These are phyloP conservation scores for Magnaporthiopsis poae DNA, from an alignment of 2,329 filamentous ascomycete genomes.

Conservation along the genomic window DNA sequence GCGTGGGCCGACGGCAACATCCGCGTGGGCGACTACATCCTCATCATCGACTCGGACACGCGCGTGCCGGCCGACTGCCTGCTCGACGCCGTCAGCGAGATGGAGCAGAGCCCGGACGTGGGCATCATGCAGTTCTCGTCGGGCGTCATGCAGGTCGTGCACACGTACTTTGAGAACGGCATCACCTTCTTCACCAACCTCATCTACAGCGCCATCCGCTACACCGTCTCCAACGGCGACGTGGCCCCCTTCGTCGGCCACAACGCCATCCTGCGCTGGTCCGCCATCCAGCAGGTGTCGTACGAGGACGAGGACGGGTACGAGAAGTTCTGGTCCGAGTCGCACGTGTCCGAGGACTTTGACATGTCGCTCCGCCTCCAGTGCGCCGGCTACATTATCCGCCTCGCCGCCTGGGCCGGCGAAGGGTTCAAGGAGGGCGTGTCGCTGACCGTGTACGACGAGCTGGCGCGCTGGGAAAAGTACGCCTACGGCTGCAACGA, in stretches of 20 bases:
- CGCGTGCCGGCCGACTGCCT: conserved; percentile 69
- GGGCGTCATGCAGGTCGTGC: conserved; percentile 68
- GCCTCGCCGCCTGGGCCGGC: conserved; percentile 61
- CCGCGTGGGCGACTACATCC: conserved; percentile 73
- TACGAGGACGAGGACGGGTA: conserved; percentile 61
- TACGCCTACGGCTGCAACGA: conserved; percentile 79
- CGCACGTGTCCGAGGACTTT: conserved; percentile 71
- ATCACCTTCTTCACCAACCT: conserved; percentile 65
- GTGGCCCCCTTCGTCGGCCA: conserved; percentile 74
- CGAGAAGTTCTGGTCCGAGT: conserved; percentile 75
- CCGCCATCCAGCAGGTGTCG: conserved; percentile 62
- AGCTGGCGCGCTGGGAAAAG: conserved; percentile 77
- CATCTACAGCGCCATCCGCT: conserved; percentile 67
- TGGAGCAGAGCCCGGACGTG: conserved; percentile 70
- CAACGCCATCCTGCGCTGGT: conserved; percentile 68
- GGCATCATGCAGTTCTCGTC: conserved; percentile 71
- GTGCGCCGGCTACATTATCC: conserved; percentile 61
- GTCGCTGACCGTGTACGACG: conserved; percentile 74
- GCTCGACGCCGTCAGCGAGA: conserved; percentile 69
- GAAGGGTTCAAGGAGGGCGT: conserved; percentile 78
- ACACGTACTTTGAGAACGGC: conserved; percentile 62
- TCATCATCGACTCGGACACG: conserved; percentile 70
- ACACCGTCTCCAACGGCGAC: conserved; percentile 67
- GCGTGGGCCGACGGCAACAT: conserved; percentile 80
- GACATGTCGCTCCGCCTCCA: conserved; percentile 73